A percentile compares a stretch with the other conserved stretches of the same genome.
Evolutionary conservation across 129 eudicot species (phyloP).

Genomic region (Centella asiatica): DNA sequence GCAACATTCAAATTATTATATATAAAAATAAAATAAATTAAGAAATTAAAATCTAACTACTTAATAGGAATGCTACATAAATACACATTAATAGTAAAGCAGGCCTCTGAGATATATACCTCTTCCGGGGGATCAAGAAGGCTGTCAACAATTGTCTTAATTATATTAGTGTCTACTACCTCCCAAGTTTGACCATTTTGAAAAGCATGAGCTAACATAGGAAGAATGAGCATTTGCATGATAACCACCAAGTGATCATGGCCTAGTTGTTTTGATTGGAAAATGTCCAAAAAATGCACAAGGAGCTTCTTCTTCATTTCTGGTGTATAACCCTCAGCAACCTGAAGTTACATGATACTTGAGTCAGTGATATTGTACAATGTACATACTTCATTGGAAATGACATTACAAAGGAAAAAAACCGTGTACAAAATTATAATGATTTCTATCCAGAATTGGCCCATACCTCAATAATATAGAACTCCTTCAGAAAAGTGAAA

Average conservation of each 20-base stretch:
- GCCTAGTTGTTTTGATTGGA: constrained; percentile 76
- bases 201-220: constrained; percentile 94
- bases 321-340: constrained; percentile 90
- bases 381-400: no score
- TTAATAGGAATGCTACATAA: background rate
- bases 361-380: background rate
- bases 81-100: background rate
- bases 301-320: constrained; percentile 80
- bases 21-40: background rate
- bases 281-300: constrained; percentile 71
- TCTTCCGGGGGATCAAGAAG: constrained; percentile 99
- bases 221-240: constrained; percentile 99
- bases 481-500: constrained; percentile 91
- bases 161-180: constrained; percentile 75
- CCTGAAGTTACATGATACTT: constrained; percentile 31
- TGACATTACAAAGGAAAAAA: background rate
- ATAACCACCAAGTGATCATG: constrained; percentile 93
- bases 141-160: constrained; percentile 86
- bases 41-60: background rate
- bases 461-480: constrained; percentile 85
- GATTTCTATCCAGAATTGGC: constrained; percentile 3
- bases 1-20: constrained; percentile 9
- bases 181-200: constrained; percentile 98
- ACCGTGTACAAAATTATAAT: background rate
- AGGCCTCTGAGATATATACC: constrained; percentile 42